These are phyloP conservation scores for Striga asiatica DNA, from an alignment of 257 asterid species.

Conservation along the genomic window DNA sequence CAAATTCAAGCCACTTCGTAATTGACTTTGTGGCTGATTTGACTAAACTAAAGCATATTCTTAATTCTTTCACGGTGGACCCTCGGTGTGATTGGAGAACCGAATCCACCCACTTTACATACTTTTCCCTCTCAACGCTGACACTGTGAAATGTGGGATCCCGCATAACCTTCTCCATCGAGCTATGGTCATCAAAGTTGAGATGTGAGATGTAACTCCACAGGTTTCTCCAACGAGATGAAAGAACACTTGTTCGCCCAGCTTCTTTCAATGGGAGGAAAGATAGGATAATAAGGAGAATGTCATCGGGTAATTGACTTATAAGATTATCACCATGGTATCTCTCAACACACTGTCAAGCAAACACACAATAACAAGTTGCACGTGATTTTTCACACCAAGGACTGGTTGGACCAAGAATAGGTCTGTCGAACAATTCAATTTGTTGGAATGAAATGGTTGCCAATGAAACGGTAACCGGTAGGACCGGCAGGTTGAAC, in stretches of 20 bases:
- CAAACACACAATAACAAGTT: no score
- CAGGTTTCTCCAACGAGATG: conserved; percentile 8
- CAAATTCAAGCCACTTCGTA: conserved; percentile 7
- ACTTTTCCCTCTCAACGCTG: background rate
- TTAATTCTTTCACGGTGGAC: background rate
- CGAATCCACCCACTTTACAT: background rate
- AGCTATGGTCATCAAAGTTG: background rate
- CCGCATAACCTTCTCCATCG: background rate
- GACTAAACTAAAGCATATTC: background rate
- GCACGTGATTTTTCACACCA: no score
- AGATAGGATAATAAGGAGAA: background rate
- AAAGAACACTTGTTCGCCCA: conserved; percentile 7
- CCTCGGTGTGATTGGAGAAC: conserved; percentile 1
- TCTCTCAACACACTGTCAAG: background rate
- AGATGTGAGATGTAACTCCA: background rate
- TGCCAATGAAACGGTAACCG: no score
- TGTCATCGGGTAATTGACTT: background rate
- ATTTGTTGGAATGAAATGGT: no score
- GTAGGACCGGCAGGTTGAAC: no score
- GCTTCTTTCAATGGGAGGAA: background rate
- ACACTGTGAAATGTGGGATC: background rate
- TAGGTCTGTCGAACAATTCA: no score
- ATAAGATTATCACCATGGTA: background rate
- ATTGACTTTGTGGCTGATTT: background rate
- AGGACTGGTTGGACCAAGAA: no score